phyloP scores from a whole-genome alignment of 148 eudicot genomes.

The Suaeda aralocaspica region DNA sequence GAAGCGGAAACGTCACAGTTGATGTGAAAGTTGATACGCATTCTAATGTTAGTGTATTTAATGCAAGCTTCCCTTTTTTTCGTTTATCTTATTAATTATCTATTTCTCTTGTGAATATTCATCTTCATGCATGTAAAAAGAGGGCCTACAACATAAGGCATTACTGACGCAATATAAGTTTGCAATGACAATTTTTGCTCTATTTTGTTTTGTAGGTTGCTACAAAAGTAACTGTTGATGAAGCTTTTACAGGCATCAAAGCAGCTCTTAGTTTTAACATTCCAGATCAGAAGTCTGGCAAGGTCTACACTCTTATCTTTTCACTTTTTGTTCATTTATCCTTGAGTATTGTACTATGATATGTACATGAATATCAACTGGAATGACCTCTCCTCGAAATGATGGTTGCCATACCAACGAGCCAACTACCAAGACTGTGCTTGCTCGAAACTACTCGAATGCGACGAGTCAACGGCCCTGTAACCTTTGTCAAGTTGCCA shows the following conservation, averaged over 20 bases:
- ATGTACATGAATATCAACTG: not conserved
- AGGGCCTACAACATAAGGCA: not conserved
- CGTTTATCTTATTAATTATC: not conserved
- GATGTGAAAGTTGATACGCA: constrained; percentile 82
- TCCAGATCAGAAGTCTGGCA: constrained; percentile 87
- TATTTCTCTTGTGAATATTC: not conserved
- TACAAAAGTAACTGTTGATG: constrained; percentile 64
- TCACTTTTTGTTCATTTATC: constrained; percentile 8
- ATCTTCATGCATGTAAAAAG: not conserved
- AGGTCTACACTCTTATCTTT: constrained; percentile 39
- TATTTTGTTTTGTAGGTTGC: constrained; percentile 44
- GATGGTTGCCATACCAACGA: not conserved
- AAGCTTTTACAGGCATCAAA: constrained; percentile 57
- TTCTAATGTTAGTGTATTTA: constrained; percentile 56
- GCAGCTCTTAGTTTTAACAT: constrained; percentile 72
- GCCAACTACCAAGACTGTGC: no score
- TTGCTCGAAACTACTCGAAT: no score
- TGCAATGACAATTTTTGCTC: not conserved
- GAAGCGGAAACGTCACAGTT: constrained; percentile 63
- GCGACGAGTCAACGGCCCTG: no score
- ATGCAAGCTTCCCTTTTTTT: not conserved
- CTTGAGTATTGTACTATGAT: no score
- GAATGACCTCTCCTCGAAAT: not conserved
- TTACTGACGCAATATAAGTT: not conserved
- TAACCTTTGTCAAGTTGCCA: no score